phyloP scores from a whole-genome alignment of 2,329 filamentous ascomycete genomes.

The Calycina herbarum region DNA sequence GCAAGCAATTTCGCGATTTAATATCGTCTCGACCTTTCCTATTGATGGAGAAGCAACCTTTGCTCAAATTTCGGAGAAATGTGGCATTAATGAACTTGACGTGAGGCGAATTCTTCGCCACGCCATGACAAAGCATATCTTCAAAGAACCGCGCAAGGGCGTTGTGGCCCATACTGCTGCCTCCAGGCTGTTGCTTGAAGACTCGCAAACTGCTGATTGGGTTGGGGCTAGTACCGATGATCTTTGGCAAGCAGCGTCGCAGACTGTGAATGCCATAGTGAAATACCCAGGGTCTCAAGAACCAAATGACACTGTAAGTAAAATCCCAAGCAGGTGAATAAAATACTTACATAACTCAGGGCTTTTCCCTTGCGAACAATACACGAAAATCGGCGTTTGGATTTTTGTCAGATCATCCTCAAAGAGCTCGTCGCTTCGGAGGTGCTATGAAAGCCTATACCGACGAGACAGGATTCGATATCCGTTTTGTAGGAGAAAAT shows the following conservation, averaged over 20 bases:
- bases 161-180: conserved; percentile 27
- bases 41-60: conserved; percentile 25
- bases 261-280: conserved; percentile 16
- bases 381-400: conserved; percentile 9
- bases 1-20: conserved; percentile 29
- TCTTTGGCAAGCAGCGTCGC: conserved; percentile 25
- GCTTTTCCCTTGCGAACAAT: conserved; percentile 18
- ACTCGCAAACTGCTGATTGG: conserved; percentile 15
- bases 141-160: conserved; percentile 25
- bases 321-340: not conserved
- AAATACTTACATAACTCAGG: not conserved
- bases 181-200: conserved; percentile 26
- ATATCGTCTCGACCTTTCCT: conserved; percentile 25
- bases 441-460: conserved; percentile 17
- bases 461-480: conserved; percentile 11
- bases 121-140: conserved; percentile 29
- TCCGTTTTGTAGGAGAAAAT: conserved; percentile 9
- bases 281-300: conserved; percentile 18
- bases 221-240: conserved; percentile 18
- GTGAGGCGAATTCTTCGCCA: conserved; percentile 26
- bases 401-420: conserved; percentile 6
- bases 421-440: conserved; percentile 15
- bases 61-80: conserved; percentile 24
- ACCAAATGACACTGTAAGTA: conserved; percentile 11
- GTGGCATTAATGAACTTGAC: conserved; percentile 19